Conservation (phyloP, 352 stramenopile genomes). For the Globisporangium splendens region DNA sequence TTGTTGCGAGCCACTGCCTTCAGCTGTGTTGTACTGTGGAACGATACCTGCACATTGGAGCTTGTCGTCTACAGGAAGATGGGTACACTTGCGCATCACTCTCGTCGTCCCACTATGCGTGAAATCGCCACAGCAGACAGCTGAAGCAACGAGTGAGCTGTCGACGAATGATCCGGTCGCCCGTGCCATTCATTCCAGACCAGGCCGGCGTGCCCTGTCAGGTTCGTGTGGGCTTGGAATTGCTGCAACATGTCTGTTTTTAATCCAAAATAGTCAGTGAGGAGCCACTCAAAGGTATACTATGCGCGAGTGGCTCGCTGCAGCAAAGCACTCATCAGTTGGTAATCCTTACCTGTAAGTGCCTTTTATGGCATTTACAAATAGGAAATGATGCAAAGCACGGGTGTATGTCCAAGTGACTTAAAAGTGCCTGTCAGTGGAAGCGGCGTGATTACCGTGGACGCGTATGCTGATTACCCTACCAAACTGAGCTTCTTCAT, state of each 20-base stretch:
- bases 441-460: conserved; percentile 79
- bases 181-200: too few species aligned
- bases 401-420: conserved; percentile 75
- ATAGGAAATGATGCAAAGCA: conserved; percentile 82
- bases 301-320: too few species aligned
- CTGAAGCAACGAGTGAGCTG: too few species aligned
- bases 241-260: too few species aligned
- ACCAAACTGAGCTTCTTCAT: conserved; percentile 26
- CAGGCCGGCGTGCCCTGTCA: too few species aligned
- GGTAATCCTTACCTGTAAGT: conserved; percentile 84
- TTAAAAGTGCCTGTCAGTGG: conserved; percentile 70
- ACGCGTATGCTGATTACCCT: conserved; percentile 57
- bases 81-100: not conserved
- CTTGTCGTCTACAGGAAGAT: not conserved
- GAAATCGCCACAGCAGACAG: not conserved
- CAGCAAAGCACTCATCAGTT: conserved; percentile 64
- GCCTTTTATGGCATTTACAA: conserved; percentile 57
- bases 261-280: too few species aligned
- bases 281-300: too few species aligned
- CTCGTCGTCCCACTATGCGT: not conserved
- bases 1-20: not conserved
- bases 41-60: not conserved
- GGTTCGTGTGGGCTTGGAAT: too few species aligned
- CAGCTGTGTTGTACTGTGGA: not conserved
- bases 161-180: too few species aligned